Evolutionary conservation across 441 rosid species (phyloP).

Genomic region (Pelargonium citronellum): DNA sequence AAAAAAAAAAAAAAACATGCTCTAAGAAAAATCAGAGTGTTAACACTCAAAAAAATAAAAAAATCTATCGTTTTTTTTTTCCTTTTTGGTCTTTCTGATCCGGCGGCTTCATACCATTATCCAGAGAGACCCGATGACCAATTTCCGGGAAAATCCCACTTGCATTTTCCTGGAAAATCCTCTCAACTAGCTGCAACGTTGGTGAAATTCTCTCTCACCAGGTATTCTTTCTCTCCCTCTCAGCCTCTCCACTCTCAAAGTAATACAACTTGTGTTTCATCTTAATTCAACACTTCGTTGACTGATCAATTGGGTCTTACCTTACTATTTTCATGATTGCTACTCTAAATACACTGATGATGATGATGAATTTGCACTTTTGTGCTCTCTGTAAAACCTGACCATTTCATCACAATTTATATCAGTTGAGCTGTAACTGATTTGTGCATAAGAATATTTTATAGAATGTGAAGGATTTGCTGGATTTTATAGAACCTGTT

Average conservation of each 20-base stretch:
- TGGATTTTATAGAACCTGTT: background rate
- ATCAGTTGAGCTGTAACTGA: background rate
- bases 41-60: too few species aligned
- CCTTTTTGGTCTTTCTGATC: background rate
- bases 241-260: background rate
- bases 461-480: background rate
- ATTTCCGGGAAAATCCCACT: background rate
- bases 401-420: background rate
- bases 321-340: background rate
- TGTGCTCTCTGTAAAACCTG: background rate
- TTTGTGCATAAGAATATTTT: background rate
- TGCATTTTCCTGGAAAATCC: background rate
- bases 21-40: too few species aligned
- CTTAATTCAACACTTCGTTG: background rate
- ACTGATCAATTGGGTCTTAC: background rate
- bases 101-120: background rate
- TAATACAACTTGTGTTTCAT: background rate
- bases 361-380: background rate
- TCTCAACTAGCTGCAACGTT: background rate
- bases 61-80: background rate
- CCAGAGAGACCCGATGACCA: background rate
- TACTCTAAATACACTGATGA: background rate
- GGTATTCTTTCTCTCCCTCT: background rate
- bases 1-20: too few species aligned
- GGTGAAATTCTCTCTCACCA: background rate